Base-by-base conservation (phyloP, 805 yeast species). In the Nakazawaea pomicola region DNA sequence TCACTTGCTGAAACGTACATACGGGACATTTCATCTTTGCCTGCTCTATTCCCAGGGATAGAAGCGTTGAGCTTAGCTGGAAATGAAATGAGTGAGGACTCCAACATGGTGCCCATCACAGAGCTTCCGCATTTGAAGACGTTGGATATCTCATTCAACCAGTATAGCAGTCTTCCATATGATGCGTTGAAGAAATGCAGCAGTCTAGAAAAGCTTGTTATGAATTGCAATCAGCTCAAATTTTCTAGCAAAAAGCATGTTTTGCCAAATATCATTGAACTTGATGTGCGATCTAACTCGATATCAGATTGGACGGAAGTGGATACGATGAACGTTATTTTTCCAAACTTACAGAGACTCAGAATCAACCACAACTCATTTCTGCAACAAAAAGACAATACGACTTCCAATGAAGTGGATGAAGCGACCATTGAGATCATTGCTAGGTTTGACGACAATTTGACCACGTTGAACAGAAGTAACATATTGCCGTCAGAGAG, bases 401-500 rank as follows among this genome's bases (percentile, higher is more conserved):
- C 46, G 1, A 50, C 45, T 12, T 18, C 38, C 10, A 33, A 39
- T 9, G 28, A 19, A 10, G 43, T 41, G 3, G 54, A 49, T 11
- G 51, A 51, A 34, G 54, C 53, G 29, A 28, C 46, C 3, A 43
- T 51, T 16, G 53, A 54, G 20, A 24, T 58, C 10, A 37, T 58
- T 12, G 30, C 53, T 1, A 38, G 57, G 14, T 29, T 61, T 14
- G 38, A 33, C 4, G 59, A 62, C 1, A 40, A 46, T 0, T 32
- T 82, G 2, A 29, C 35, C 1, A 60, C 57, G 18, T 58, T 88
- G 11, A 79, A 89, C 52, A 95, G 95, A 1, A 68, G 78, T 0
- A 38, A 28, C 0, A 60, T 86, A 7, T 53, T 62, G 3, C 41
- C 33, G 0, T 67, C 59, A 2, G 83, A 79, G 36, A 65, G 88